phyloP scores from a whole-genome alignment of 1,284 basidiomycete genomes.

The Moesziomyces parantarcticus region DNA sequence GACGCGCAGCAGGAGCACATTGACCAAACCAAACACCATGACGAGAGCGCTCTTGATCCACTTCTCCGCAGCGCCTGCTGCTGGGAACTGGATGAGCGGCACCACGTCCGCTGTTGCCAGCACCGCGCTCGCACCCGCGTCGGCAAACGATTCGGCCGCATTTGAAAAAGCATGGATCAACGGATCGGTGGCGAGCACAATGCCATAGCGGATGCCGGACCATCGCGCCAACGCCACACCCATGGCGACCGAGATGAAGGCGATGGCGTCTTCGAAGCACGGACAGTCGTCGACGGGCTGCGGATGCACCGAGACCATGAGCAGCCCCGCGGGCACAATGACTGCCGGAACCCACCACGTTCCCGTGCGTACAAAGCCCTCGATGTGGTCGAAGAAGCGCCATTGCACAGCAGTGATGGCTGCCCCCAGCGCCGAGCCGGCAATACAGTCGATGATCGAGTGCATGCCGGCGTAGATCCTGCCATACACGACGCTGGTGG shows the following conservation, averaged over 20 bases:
- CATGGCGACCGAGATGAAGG: constrained; percentile 84
- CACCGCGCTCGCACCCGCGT: neutral
- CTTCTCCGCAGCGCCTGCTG: constrained; percentile 14
- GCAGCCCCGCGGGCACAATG: constrained; percentile 75
- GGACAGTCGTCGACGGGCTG: constrained; percentile 91
- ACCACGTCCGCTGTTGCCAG: neutral
- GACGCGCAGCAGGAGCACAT: constrained; percentile 86
- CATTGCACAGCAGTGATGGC: constrained; percentile 69
- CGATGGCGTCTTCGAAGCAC: constrained; percentile 97
- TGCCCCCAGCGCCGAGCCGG: constrained; percentile 64
- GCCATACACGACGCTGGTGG: constrained; percentile 84
- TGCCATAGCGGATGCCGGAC: constrained; percentile 64
- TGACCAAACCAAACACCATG: constrained; percentile 71
- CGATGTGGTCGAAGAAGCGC: constrained; percentile 64
- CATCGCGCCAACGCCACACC: constrained; percentile 81
- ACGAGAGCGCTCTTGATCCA: constrained; percentile 66
- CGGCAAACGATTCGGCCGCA: constrained; percentile 5
- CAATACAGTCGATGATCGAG: constrained; percentile 66
- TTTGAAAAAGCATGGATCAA: constrained; percentile 21
- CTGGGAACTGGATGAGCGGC: constrained; percentile 30
- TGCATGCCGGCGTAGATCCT: constrained; percentile 77
- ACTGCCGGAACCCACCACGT: constrained; percentile 75
- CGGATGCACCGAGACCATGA: constrained; percentile 85
- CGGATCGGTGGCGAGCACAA: constrained; percentile 28
- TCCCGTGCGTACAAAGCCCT: constrained; percentile 68